phyloP scores from a whole-genome alignment of 2,329 filamentous ascomycete species.

The Furcasterigmium furcatum region DNA sequence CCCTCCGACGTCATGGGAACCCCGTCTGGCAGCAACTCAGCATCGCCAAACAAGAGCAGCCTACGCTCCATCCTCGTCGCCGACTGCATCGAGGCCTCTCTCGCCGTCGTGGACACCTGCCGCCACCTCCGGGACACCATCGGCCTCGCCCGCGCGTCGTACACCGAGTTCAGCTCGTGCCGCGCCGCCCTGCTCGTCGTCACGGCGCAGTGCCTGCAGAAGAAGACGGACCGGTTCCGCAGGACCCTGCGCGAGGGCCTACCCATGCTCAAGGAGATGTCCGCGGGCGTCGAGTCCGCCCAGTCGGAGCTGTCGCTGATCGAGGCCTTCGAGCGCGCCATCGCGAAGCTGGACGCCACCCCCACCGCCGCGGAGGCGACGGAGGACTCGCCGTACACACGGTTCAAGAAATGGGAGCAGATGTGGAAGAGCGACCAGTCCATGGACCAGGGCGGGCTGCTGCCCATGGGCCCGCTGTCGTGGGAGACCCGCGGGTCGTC shows the following conservation, averaged over 20 bases:
- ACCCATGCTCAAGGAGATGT: conserved; percentile 49
- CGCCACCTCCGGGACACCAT: conserved; percentile 43
- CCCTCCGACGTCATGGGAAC: background rate
- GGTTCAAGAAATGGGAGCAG: conserved; percentile 31
- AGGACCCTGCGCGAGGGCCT: conserved; percentile 44
- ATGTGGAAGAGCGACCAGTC: conserved; percentile 37
- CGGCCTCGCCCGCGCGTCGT: conserved; percentile 50
- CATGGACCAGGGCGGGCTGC: conserved; percentile 5
- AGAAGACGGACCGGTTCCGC: conserved; percentile 34
- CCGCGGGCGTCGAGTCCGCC: conserved; percentile 46
- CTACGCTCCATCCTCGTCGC: conserved; percentile 36
- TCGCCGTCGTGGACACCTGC: conserved; percentile 49
- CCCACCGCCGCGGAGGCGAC: conserved; percentile 37
- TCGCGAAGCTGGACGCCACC: conserved; percentile 27
- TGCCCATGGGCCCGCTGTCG: conserved; percentile 18
- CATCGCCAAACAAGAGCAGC: background rate
- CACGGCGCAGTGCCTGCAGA: conserved; percentile 33
- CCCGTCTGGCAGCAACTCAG: background rate
- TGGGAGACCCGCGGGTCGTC: conserved; percentile 16
- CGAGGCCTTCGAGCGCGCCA: conserved; percentile 47
- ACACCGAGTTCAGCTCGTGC: conserved; percentile 54
- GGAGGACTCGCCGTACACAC: conserved; percentile 43
- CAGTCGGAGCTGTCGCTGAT: conserved; percentile 49
- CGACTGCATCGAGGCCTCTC: conserved; percentile 49
- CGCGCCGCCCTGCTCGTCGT: conserved; percentile 49